Percentiles rank a stretch among this genome's conserved stretches.
These are phyloP conservation scores for Rhizopus sp. DNA, from an alignment of 371 early-diverging fungal species.

Conservation along the genomic window DNA sequence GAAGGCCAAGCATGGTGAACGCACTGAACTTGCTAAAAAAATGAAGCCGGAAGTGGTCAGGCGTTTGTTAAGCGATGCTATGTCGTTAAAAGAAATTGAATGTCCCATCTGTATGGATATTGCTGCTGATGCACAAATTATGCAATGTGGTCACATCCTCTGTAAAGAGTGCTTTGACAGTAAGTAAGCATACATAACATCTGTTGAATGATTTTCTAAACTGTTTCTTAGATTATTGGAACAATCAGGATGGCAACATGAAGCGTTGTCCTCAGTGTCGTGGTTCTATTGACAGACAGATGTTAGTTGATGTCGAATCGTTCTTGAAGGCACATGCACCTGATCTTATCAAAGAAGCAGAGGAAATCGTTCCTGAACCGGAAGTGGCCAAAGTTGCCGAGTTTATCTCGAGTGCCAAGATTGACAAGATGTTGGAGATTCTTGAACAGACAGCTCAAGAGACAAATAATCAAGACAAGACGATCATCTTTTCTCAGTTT, in stretches of 20 bases:
- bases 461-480: constrained; percentile 55
- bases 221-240: constrained; percentile 21
- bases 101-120: constrained; percentile 56
- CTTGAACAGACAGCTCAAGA: constrained; percentile 29
- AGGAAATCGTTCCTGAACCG: constrained; percentile 5
- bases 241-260: constrained; percentile 13
- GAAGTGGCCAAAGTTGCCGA: neutral
- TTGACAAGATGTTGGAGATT: constrained; percentile 54
- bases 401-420: constrained; percentile 46
- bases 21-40: constrained; percentile 9
- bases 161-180: constrained; percentile 46
- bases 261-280: constrained; percentile 50
- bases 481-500: constrained; percentile 86
- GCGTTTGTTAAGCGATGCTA: constrained; percentile 24
- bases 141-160: constrained; percentile 48
- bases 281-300: constrained; percentile 20
- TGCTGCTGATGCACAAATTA: constrained; percentile 34
- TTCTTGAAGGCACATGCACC: constrained; percentile 38
- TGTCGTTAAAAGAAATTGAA: constrained; percentile 22
- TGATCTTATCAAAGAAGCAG: constrained; percentile 17
- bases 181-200: constrained; percentile 12
- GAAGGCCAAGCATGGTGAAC: neutral
- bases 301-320: constrained; percentile 24
- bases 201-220: neutral
- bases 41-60: constrained; percentile 28